Base-by-base conservation (phyloP, 768 basidiomycete species). In the Rubroboletus satanas region DNA sequence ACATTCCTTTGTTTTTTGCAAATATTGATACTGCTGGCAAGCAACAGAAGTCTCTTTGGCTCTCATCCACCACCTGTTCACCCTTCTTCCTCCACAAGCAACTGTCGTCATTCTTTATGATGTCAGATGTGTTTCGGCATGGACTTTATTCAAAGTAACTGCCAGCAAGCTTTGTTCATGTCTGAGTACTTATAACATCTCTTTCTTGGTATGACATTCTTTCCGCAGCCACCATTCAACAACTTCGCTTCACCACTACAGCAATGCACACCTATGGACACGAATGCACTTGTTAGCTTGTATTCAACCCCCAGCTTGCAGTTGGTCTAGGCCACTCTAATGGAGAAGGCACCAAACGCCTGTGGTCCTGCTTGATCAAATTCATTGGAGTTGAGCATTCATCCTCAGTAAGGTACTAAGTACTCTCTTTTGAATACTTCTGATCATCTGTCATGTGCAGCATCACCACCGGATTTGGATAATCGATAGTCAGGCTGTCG, bases 401-500 rank as follows among this genome's bases (percentile, higher is more conserved):
- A 6, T 42, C 21, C 0, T 42, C 12, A 2, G 41, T 42, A 41
- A 41, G 18, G 18, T 5, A 8, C 5, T 23, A 10, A 41, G n/a
- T 8, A 41, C 39, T 41, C 7, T 6, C 10, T 41, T 23, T 41
- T 4, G 11, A 5, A 41, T 41, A 6, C 21, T 41, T 41, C 21
- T 11, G 39, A 23, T 42, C 5, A 17, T 14, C 39, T 23, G 39
- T 41, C 18, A 4, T 21, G 10, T 41, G 5, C 12, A 42, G 41
- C 21, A 2, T 3, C 41, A 42, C 12, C 11, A 6, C 23, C 4
- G 41, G 0, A 42, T 42, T 8, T 42, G 41, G 41, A 23, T 42
- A 23, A 42, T 42, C 14, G 23, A 42, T 4, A 1, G 37, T 37
- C 37, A 37, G 37, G 17, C 17, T 2, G 37, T n/a, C 75, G 61